These are phyloP conservation scores for Scenedesmus sp. DNA, from an alignment of 163 green algal species.

Conservation along the genomic window DNA sequence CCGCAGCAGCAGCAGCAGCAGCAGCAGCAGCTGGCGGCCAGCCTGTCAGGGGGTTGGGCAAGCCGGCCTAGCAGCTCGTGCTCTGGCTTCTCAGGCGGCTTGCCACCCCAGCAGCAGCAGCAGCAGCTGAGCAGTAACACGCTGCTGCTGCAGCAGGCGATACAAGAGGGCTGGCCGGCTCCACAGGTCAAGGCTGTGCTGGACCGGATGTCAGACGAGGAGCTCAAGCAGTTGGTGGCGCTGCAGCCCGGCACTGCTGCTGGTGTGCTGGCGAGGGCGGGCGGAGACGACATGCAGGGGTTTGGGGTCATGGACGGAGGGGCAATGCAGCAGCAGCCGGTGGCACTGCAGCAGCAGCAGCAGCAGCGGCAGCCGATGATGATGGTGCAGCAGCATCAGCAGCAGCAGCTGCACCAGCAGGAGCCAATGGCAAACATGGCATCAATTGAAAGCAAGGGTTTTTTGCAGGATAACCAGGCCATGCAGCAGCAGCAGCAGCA, in stretches of 20 bases:
- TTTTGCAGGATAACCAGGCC: background rate
- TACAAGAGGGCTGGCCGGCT: conserved; percentile 43
- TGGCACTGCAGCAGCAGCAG: too few species aligned
- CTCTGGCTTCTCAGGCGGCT: background rate
- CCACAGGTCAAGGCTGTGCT: conserved; percentile 47
- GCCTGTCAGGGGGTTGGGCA: background rate
- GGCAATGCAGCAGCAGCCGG: conserved; percentile 17
- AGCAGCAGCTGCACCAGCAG: conserved; percentile 14
- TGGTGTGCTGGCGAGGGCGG: conserved; percentile 9
- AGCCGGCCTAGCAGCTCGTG: conserved; percentile 4
- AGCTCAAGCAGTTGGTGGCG: conserved; percentile 22
- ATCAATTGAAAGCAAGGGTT: too few species aligned
- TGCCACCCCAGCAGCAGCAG: conserved; percentile 8
- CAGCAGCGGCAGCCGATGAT: background rate
- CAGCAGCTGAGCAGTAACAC: conserved; percentile 26
- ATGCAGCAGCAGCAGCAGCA: background rate
- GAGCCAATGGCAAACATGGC: background rate
- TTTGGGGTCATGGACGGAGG: background rate
- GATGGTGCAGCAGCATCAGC: background rate
- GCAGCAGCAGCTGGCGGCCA: background rate
- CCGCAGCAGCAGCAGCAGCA: background rate
- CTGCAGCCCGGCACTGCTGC: conserved; percentile 33
- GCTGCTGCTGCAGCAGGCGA: conserved; percentile 45
- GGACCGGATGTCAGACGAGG: conserved; percentile 40
- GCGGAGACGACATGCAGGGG: background rate